Evolutionary conservation across 1,284 basidiomycete species (phyloP).

Genomic region (Wallemia ichthyophaga): DNA sequence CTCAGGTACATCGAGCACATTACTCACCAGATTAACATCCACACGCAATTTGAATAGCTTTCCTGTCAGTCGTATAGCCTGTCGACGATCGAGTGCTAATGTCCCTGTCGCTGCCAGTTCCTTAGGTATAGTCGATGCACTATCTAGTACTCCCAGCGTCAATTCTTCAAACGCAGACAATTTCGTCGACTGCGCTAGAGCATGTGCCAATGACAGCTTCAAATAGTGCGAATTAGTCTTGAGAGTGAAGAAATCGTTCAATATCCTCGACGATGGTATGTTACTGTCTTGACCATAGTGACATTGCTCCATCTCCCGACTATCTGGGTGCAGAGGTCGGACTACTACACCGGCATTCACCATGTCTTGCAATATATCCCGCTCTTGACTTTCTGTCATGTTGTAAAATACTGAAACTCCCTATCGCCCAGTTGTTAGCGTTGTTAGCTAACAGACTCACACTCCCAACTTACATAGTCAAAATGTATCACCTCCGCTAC

Average conservation of each 20-base stretch:
- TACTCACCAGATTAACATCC: slow-evolving; percentile 71
- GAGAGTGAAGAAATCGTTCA: slow-evolving; percentile 51
- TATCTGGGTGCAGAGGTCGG: slow-evolving; percentile 24
- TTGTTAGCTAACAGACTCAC: too few relatives aligned
- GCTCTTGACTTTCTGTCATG: slow-evolving; percentile 39
- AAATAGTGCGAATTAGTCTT: slow-evolving; percentile 1
- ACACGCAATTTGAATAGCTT: slow-evolving; percentile 60
- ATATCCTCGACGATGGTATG: slow-evolving; percentile 13
- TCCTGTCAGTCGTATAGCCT: slow-evolving; percentile 64
- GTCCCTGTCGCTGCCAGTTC: slow-evolving; percentile 53
- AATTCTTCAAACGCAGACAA: slow-evolving; percentile 62
- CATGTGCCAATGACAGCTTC: slow-evolving; percentile 62
- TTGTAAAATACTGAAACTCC: slow-evolving; percentile 72
- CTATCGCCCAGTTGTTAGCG: slow-evolving; percentile 17
- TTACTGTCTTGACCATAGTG: slow-evolving; percentile 26
- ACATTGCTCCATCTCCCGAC: slow-evolving; percentile 71
- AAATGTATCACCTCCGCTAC: slow-evolving; percentile 66
- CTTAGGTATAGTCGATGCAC: slow-evolving; percentile 52
- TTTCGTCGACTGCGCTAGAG: slow-evolving; percentile 76
- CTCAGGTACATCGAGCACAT: slow-evolving; percentile 50
- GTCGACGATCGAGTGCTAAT: slow-evolving; percentile 41
- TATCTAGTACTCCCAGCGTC: slow-evolving; percentile 45
- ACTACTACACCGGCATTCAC: slow-evolving; percentile 35
- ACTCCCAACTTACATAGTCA: slow-evolving; percentile 19
- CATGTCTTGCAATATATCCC: slow-evolving; percentile 48